Base-by-base conservation (phyloP, 2,329 filamentous ascomycete species). In the Calcarisporium arbuscula region DNA sequence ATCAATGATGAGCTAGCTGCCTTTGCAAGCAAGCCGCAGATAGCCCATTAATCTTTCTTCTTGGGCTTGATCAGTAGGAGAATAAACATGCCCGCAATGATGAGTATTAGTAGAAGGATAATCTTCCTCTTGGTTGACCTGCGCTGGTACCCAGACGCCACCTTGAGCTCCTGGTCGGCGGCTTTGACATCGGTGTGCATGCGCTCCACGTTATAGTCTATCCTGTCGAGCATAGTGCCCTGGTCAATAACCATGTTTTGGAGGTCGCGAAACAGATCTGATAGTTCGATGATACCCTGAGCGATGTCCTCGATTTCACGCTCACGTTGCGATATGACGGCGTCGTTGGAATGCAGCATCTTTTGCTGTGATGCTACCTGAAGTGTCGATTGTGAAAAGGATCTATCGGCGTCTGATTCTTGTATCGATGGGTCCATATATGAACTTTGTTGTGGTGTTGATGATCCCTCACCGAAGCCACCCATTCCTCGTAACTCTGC, bases 291-390 rank as follows among this genome's bases (percentile, higher is more conserved):
- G 60, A 98, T 96, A 38, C 92, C 90, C 56, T 95, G 89, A 3
- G 92, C 92, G 44, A 98, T 98, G 49, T 95, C 89, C 54, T 94
- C 94, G 51, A 98, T 98, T 60, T 96, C 92, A 26, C 85, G 81
- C 62, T 98, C 92, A 44, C 92, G 85, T 58, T 96, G 92, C 41
- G 82, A 77, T 48, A 98, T 96, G 23, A 78, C 78, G 4, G 80
- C 71, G 54, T 96, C 90, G 53, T 94, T 88, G 39, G 80, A 82
- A 39, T 80, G 77, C 19, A 84, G 64, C 37, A 76, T 72, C 46
- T 74, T 74, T 51, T 79, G 74, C 35, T 84, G 77, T 21, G 74
- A 72, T 2, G 86, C 85, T 49, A 88, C 84, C 54, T 89, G 82
- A 2, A 96, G 72, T 1, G 90, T 87, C 0, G 83, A 84, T 60